Evolutionary conservation across 2,329 filamentous ascomycete genomes (phyloP).

Genomic region (Hymenoscyphus fructigenus): DNA sequence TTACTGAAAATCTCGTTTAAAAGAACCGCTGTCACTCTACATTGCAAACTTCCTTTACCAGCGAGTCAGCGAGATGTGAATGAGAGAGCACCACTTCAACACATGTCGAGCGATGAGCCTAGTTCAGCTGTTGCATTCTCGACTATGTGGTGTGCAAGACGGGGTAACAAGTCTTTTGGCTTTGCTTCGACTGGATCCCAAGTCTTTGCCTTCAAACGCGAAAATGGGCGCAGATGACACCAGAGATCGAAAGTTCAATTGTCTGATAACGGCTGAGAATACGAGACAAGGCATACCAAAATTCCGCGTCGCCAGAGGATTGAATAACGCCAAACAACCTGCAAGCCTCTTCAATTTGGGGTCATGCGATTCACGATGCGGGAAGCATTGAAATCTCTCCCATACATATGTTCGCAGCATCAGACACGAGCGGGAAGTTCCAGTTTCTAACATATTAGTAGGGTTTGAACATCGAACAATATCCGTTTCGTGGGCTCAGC

Average conservation of each 20-base stretch:
- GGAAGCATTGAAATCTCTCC: background rate
- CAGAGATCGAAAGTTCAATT: background rate
- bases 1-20: background rate
- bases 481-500: too few relatives aligned
- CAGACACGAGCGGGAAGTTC: background rate
- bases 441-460: background rate
- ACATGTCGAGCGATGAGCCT: background rate
- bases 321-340: background rate
- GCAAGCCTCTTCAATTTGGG: background rate
- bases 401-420: background rate
- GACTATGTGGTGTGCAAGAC: too few relatives aligned
- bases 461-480: background rate
- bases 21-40: too few relatives aligned
- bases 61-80: background rate
- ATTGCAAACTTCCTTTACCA: background rate
- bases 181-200: too few relatives aligned
- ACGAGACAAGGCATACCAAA: background rate
- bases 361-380: background rate
- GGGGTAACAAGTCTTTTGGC: too few relatives aligned
- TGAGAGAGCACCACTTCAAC: background rate
- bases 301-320: background rate
- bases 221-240: background rate
- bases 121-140: background rate
- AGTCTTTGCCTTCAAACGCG: background rate
- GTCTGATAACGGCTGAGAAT: background rate